Base-by-base conservation (phyloP, 768 basidiomycete species). In the Cyclocybe aegerita region DNA sequence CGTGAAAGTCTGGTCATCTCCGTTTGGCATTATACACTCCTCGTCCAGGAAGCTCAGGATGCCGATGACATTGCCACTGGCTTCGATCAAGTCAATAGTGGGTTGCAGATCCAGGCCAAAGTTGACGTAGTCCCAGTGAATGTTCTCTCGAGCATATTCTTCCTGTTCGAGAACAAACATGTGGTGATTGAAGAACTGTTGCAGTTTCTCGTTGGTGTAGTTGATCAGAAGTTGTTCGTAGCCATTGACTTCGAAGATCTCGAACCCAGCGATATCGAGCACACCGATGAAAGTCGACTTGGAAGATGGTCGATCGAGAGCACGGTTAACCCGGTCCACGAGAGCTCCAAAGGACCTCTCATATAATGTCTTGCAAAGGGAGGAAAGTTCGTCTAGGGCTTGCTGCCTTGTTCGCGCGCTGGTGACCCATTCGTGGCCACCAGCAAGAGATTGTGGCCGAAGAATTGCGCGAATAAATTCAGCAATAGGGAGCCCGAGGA, bases 91-190 rank as follows among this genome's bases (percentile, higher is more conserved):
- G 64, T 98, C 96, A 65, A 99, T 98, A 3, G 97, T 98, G 1
- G 97, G 97, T 64, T 99, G 96, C 5, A 99, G 73, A 67, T 99
- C 96, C 38, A 97, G 78, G 11, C 96, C 97, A 64, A 99, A 99
- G 69, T 98, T 98, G 69, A 95, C 88, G 60, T 95, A 97, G 62
- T 95, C 86, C 97, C 97, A 99, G 49, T 94, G 86, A 68, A 99
- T 99, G 14, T 86, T 86, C 67, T 99, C 97, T 14, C 97, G 82
- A 12, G 92, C 80, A 69, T 99, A 98, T 67, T 99, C 97, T 65
- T 99, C 97, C 65, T 99, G 97, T 73, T 99, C 97, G 32, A 98
- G 83, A 35, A 97, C 93, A 69, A 99, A 98, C 97, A 98, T 98
- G 67, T 98, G 97, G 69, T 98, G 93, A 62, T 98, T 99, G 81